Evolutionary conservation across 768 basidiomycete genomes (phyloP).

Genomic region (Hydnomerulius pinastri): DNA sequence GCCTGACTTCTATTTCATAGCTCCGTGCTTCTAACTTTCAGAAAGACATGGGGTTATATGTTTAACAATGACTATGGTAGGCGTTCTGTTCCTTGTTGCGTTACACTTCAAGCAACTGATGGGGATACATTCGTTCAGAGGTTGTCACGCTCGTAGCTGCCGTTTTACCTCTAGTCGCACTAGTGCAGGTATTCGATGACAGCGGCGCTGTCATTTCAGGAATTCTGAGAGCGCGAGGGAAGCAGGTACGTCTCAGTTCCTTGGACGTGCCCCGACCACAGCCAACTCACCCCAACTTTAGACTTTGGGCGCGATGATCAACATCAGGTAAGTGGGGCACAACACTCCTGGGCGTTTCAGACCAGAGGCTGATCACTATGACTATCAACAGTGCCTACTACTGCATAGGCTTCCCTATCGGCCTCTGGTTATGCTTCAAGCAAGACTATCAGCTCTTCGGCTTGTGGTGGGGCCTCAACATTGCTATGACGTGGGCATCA

Average conservation of each 20-base stretch:
- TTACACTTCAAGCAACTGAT: background rate
- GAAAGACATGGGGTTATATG: conserved; percentile 68
- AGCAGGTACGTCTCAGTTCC: conserved; percentile 48
- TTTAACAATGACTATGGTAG: conserved; percentile 70
- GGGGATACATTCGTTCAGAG: conserved; percentile 9
- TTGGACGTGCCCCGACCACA: background rate
- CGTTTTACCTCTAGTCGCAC: conserved; percentile 74
- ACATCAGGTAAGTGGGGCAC: conserved; percentile 54
- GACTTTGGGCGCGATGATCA: conserved; percentile 78
- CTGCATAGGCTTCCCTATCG: conserved; percentile 79
- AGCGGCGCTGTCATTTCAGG: conserved; percentile 71
- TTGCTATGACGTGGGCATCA: conserved; percentile 51
- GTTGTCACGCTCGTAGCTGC: conserved; percentile 45
- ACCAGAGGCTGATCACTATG: background rate
- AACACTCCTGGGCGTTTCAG: background rate
- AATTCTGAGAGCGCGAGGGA: conserved; percentile 80
- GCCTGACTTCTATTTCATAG: conserved; percentile 31
- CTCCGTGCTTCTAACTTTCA: conserved; percentile 56
- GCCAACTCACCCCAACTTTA: conserved; percentile 29
- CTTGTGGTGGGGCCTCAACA: conserved; percentile 84
- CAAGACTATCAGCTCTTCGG: conserved; percentile 63
- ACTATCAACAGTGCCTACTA: conserved; percentile 65
- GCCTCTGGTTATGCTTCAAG: conserved; percentile 75
- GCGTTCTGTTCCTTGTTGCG: conserved; percentile 4
- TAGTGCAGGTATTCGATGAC: conserved; percentile 85